Evolutionary conservation across 1,139 yeast species (phyloP).

Genomic region (Pichia inconspicua): DNA sequence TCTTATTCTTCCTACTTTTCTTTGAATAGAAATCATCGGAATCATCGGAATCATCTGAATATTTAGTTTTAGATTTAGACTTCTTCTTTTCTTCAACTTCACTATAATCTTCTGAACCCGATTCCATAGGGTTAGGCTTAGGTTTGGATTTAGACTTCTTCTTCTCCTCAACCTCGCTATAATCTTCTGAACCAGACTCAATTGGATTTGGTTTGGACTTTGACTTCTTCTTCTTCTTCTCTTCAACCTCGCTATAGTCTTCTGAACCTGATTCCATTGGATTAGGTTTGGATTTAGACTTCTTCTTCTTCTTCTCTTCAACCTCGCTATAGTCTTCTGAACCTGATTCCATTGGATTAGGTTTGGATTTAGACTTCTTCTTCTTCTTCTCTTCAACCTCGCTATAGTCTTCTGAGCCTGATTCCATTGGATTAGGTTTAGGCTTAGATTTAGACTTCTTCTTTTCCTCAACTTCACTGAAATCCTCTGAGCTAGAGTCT

Average conservation of each 20-base stretch:
- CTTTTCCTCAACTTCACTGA: neutral
- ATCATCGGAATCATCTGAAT: neutral
- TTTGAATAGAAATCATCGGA: slow-evolving; percentile 1
- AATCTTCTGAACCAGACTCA: slow-evolving; percentile 5
- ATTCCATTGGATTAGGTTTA: slow-evolving; percentile 5
- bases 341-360: slow-evolving; percentile 5
- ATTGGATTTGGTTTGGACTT: slow-evolving; percentile 2
- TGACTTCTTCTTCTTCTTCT: neutral
- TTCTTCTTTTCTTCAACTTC: slow-evolving; percentile 3
- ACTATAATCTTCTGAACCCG: slow-evolving; percentile 4
- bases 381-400: slow-evolving; percentile 1
- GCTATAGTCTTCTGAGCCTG: slow-evolving; percentile 2
- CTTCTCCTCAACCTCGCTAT: neutral
- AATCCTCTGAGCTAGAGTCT: neutral
- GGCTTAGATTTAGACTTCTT: neutral
- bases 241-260: slow-evolving; percentile 5
- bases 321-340: slow-evolving; percentile 4
- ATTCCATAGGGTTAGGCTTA: neutral
- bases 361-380: neutral
- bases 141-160: slow-evolving; percentile 1
- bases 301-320: neutral
- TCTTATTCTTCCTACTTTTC: neutral
- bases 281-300: neutral
- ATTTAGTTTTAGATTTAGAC: neutral
- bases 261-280: slow-evolving; percentile 2